Conservation (phyloP, 2,329 filamentous ascomycete genomes). For the Corinectria fuckeliana region DNA sequence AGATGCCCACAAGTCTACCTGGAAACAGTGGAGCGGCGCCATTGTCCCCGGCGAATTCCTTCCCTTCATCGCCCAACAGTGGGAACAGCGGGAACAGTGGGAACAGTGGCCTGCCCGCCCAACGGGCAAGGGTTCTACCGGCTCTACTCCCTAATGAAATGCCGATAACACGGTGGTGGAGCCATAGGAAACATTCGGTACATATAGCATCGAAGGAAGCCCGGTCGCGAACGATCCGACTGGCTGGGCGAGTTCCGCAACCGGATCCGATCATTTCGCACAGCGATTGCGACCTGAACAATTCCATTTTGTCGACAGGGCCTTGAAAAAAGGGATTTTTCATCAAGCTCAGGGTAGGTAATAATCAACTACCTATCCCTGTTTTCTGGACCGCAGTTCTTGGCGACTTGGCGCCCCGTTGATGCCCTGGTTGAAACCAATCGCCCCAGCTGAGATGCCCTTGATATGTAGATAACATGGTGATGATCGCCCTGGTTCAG, state of each 20-base stretch:
- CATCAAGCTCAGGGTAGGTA: too few species aligned
- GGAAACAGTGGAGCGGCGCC: background rate
- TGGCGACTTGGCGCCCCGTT: too few species aligned
- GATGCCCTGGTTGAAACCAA: too few species aligned
- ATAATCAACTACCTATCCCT: too few species aligned
- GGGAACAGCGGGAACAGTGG: too few species aligned
- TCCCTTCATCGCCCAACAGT: background rate
- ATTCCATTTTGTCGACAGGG: background rate
- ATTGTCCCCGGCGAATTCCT: background rate
- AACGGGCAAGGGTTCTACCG: background rate
- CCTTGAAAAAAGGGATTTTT: background rate
- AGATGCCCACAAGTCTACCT: background rate
- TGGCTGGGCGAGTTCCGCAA: background rate
- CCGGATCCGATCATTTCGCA: background rate
- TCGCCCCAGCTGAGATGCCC: too few species aligned
- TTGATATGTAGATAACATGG: too few species aligned
- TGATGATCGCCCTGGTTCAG: too few species aligned
- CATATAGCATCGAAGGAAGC: background rate
- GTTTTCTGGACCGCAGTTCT: too few species aligned
- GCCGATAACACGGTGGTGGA: background rate
- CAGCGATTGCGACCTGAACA: background rate
- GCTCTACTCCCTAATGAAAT: background rate
- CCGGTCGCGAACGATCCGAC: background rate
- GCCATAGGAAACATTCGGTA: background rate
- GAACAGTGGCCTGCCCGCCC: background rate